Evolutionary conservation across 2,329 filamentous ascomycete species (phyloP).

Genomic region (Rutstroemia sp.): DNA sequence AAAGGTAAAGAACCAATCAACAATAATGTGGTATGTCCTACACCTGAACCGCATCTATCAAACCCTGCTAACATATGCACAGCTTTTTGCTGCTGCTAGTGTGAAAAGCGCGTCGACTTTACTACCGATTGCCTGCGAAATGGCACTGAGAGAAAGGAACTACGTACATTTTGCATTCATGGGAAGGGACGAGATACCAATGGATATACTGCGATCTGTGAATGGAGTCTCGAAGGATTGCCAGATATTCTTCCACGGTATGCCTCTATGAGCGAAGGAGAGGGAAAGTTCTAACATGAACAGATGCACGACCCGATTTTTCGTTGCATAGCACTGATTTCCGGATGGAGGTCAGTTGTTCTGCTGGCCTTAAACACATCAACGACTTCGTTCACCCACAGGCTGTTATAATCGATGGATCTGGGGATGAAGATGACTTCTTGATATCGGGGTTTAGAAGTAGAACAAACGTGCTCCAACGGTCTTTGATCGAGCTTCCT

Average conservation of each 20-base stretch:
- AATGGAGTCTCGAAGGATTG: constrained; percentile 74
- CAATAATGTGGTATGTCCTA: constrained; percentile 56
- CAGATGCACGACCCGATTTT: constrained; percentile 72
- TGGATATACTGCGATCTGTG: constrained; percentile 63
- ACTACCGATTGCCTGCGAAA: constrained; percentile 79
- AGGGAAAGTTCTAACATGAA: constrained; percentile 9
- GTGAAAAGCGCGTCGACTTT: constrained; percentile 65
- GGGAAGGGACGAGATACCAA: constrained; percentile 61
- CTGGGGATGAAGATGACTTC: constrained; percentile 57
- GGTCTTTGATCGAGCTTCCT: constrained; percentile 71
- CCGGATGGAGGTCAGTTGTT: constrained; percentile 59
- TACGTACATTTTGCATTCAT: constrained; percentile 78
- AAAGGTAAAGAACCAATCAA: constrained; percentile 46
- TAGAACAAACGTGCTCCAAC: constrained; percentile 43
- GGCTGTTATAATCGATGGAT: constrained; percentile 57
- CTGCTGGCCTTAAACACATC: constrained; percentile 65
- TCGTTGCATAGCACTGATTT: constrained; percentile 59
- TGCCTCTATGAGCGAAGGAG: constrained; percentile 1
- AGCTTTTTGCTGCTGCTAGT: constrained; percentile 68
- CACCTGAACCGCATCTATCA: neutral
- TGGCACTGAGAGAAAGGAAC: constrained; percentile 62
- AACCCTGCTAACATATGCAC: constrained; percentile 8
- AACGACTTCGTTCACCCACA: constrained; percentile 69
- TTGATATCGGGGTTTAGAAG: constrained; percentile 55
- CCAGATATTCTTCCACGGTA: constrained; percentile 52